Percentiles rank a stretch among this genome's conserved stretches.
phyloP scores from a whole-genome alignment of 768 basidiomycete genomes.

The Leccinum subtestaceum region DNA sequence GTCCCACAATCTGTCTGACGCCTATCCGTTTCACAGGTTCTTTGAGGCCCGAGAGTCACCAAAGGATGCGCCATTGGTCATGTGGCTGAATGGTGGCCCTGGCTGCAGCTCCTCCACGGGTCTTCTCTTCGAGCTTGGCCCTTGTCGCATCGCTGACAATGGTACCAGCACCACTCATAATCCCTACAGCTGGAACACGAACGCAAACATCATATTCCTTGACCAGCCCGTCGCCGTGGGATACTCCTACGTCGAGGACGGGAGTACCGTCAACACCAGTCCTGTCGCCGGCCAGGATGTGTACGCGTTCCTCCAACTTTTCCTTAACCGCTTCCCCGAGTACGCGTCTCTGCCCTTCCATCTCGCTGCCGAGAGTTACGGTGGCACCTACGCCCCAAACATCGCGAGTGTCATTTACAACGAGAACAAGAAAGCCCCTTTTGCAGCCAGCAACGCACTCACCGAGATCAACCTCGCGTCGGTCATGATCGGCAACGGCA shows the following conservation, averaged over 20 bases:
- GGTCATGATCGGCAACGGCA: slow-evolving; percentile 83
- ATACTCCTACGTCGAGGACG: slow-evolving; percentile 79
- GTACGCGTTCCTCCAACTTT: slow-evolving; percentile 78
- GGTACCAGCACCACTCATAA: slow-evolving; percentile 73
- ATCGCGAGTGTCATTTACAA: slow-evolving; percentile 81
- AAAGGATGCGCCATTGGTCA: slow-evolving; percentile 71
- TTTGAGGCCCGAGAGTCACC: slow-evolving; percentile 82
- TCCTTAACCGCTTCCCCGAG: slow-evolving; percentile 72
- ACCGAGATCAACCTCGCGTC: slow-evolving; percentile 78
- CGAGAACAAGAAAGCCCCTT: slow-evolving; percentile 61
- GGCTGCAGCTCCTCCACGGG: slow-evolving; percentile 77
- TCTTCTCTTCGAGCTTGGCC: slow-evolving; percentile 89
- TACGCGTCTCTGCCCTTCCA: slow-evolving; percentile 73
- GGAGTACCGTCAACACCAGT: slow-evolving; percentile 70
- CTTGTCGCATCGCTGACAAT: slow-evolving; percentile 69
- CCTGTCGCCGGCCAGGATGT: slow-evolving; percentile 91
- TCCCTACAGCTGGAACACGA: slow-evolving; percentile 79
- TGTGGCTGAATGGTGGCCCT: slow-evolving; percentile 89
- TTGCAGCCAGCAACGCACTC: slow-evolving; percentile 36
- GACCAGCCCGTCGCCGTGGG: slow-evolving; percentile 87
- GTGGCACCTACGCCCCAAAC: slow-evolving; percentile 80
- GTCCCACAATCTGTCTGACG: neutral
- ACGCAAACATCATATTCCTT: slow-evolving; percentile 60
- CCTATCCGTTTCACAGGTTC: slow-evolving; percentile 53
- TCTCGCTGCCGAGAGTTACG: slow-evolving; percentile 77